These are phyloP conservation scores for Colletotrichum sp. DNA, from an alignment of 2,329 filamentous ascomycete species.

Conservation along the genomic window DNA sequence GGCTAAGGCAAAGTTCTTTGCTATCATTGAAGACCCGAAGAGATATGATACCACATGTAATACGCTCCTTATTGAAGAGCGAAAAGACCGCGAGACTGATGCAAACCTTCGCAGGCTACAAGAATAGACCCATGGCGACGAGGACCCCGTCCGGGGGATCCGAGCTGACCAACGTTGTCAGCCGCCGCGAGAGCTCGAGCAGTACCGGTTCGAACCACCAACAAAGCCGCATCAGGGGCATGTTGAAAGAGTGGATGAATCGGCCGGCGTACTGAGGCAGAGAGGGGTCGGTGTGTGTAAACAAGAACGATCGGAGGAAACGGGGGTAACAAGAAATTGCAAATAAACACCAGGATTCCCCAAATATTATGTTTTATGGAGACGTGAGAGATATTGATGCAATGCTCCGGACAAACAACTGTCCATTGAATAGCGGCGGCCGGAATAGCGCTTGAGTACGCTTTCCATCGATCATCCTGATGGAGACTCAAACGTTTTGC, in stretches of 20 bases:
- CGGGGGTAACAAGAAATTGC: not conserved
- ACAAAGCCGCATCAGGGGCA: not conserved
- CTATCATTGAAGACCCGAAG: constrained; percentile 8
- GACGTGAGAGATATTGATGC: not conserved
- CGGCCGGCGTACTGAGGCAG: not conserved
- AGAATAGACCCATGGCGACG: constrained; percentile 12
- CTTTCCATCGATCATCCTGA: not conserved
- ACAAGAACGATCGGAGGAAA: not conserved
- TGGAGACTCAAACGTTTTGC: not conserved
- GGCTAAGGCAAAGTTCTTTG: constrained; percentile 16
- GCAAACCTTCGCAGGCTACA: not conserved
- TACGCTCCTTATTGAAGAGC: not conserved
- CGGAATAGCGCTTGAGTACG: no score
- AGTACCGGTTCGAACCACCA: constrained; percentile 5
- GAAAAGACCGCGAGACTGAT: not conserved
- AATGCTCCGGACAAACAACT: not conserved
- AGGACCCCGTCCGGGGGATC: constrained; percentile 11
- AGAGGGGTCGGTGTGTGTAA: not conserved
- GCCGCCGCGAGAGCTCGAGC: constrained; percentile 1
- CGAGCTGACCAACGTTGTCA: constrained; percentile 8
- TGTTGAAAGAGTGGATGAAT: constrained; percentile 12
- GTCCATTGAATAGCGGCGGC: no score
- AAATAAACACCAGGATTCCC: not conserved
- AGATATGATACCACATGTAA: constrained; percentile 10
- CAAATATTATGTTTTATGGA: fast-evolving